A percentile compares a stretch with the other conserved stretches of the same genome.
Conservation (phyloP, 1,139 yeast genomes). For the Groenewaldozyma sp. region DNA sequence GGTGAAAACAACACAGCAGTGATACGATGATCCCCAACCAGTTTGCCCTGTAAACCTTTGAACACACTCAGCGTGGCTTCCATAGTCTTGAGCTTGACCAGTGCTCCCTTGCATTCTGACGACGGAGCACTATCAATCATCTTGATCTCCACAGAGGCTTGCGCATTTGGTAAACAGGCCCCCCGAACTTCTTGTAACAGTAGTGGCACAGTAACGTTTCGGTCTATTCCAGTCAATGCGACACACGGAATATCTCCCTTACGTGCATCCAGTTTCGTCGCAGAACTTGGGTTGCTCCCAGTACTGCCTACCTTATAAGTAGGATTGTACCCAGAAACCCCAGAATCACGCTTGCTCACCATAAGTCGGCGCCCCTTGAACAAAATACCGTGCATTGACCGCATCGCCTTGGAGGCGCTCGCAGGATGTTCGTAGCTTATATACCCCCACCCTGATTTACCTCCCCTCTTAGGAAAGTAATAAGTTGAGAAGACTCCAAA, state of each 20-base stretch:
- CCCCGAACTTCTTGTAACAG: background rate
- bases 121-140: background rate
- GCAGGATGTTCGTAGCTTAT: slow-evolving; percentile 9
- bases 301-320: no score
- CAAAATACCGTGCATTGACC: slow-evolving; percentile 5
- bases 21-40: background rate
- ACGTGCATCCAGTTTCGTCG: background rate
- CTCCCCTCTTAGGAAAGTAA: slow-evolving; percentile 12
- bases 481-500: slow-evolving; percentile 60
- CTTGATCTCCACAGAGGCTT: background rate
- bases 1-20: background rate
- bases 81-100: background rate
- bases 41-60: slow-evolving; percentile 2
- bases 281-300: no score
- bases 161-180: no score
- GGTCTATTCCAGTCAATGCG: slow-evolving; percentile 1
- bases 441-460: slow-evolving; percentile 16
- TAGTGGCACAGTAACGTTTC: background rate
- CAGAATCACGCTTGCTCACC: slow-evolving; percentile 1
- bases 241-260: background rate
- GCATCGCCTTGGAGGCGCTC: slow-evolving; percentile 8
- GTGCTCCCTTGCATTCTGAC: background rate
- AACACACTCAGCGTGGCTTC: background rate
- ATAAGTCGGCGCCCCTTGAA: slow-evolving; percentile 4
- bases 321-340: no score